Evolutionary conservation across 192 early-diverging fungal species (phyloP), one percentile per base, ranked within the genome.

Genomic region (Oehlia diaphana): DNA sequence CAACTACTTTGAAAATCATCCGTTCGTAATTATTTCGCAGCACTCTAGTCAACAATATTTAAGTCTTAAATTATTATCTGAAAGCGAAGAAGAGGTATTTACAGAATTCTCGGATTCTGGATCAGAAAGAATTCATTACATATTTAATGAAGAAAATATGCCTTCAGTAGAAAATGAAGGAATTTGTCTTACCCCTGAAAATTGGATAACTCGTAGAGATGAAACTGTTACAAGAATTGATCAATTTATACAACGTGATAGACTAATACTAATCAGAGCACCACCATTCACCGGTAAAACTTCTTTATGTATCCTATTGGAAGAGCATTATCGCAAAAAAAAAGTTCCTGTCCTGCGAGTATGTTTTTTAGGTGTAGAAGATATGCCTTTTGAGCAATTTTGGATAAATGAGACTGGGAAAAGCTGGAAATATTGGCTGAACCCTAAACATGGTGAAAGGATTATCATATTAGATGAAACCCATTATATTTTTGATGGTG

Each of bases 351-450:
- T 76, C 37, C 3, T 76, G 44, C 75, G 65, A 65, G 28, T 76
- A 26, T 76, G 75, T 65, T 76, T 76, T 33, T 47, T 76, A 37
- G 75, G 75, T 76, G 75, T 76, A 16, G 39, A 66, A 65, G 75
- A 76, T 76, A 44, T 65, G 35, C 0, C 61, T 26, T 76, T 76
- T 76, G 75, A 76, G 39, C 42, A 76, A 76, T 76, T 76, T 76
- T 76, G 75, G 75, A 44, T 76, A 13, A 76, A 49, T 65, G 75
- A 76, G 47, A 76, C 75, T 3, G 61, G 63, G 47, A 76, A 65
- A 76, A 76, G 75, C 23, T 76, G 75, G 75, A 76, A 76, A 76
- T 76, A 76, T n/a, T 76, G 75, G 75, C 42, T 76, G 26, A 65
- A 76, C 12, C 75, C 75, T n/a, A 76, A 76, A 47, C 61, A 76